Evolutionary conservation across 148 eudicot species (phyloP).

Genomic region (Spergularia bocconei): DNA sequence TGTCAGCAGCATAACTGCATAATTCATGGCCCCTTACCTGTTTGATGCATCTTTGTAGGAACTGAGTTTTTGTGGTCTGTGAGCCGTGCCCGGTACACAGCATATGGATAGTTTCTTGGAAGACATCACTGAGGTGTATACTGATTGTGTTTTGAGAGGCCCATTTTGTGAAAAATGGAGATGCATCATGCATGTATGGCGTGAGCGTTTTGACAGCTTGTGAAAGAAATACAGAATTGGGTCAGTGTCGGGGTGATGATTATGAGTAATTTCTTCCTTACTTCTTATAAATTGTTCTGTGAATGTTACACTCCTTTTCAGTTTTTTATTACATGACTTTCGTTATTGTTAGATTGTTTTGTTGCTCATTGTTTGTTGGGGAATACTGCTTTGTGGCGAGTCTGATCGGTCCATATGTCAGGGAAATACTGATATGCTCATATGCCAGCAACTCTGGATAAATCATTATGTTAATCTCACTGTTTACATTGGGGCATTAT

Average conservation of each 20-base stretch:
- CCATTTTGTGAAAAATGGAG: conserved; percentile 87
- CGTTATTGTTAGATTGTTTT: background rate
- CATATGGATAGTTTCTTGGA: conserved; percentile 67
- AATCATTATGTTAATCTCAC: too few relatives aligned
- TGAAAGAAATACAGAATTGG: conserved; percentile 70
- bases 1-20: background rate
- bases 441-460: too few relatives aligned
- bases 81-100: conserved; percentile 57
- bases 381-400: background rate
- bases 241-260: conserved; percentile 53
- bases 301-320: background rate
- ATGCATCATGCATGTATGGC: conserved; percentile 94
- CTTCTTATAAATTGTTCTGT: conserved; percentile 9
- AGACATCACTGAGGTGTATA: conserved; percentile 68
- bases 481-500: too few relatives aligned
- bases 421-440: too few relatives aligned
- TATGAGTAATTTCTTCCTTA: background rate
- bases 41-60: conserved; percentile 35
- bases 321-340: background rate
- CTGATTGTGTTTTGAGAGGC: conserved; percentile 79
- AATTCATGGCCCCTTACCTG: background rate
- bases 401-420: background rate
- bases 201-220: conserved; percentile 80
- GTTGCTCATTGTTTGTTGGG: background rate
- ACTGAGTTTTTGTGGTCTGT: conserved; percentile 74